phyloP scores from a whole-genome alignment of 495 filamentous ascomycete genomes.

The Podospora pseudoanserina region DNA sequence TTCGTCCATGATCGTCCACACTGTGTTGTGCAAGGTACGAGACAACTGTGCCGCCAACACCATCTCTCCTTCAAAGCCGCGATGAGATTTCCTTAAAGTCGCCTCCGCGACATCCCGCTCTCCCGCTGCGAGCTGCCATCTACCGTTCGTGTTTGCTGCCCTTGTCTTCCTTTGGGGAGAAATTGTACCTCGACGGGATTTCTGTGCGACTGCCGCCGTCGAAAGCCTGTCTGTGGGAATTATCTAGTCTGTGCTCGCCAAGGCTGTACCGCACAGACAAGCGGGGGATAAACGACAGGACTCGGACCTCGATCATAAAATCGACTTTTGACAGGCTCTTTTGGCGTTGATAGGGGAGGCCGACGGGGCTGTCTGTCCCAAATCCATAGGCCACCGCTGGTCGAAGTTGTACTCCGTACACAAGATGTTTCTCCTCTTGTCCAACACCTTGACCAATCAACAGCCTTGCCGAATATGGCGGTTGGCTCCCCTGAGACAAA shows the following conservation, averaged over 20 bases:
- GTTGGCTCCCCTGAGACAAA: constrained; percentile 24
- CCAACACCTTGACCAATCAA: constrained; percentile 18
- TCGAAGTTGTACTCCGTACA: constrained; percentile 7
- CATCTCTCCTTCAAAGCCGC: background rate
- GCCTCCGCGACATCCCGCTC: background rate
- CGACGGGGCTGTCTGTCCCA: background rate
- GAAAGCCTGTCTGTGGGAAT: background rate
- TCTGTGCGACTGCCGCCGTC: background rate
- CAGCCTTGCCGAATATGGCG: constrained; percentile 3
- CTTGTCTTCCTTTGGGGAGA: background rate
- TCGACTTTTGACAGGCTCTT: background rate
- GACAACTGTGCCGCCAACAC: background rate
- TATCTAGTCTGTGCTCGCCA: background rate
- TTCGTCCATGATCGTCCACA: background rate
- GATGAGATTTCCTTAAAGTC: background rate
- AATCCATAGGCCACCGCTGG: background rate
- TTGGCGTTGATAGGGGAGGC: background rate
- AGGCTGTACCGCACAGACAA: constrained; percentile 21
- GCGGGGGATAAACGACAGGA: background rate
- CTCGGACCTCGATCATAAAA: background rate
- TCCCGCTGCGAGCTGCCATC: background rate
- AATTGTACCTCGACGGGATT: background rate
- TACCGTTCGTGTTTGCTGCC: background rate
- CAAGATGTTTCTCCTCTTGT: background rate
- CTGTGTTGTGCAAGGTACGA: background rate